Conservation (phyloP, 352 stramenopile species). For the Phytophthora pini region DNA sequence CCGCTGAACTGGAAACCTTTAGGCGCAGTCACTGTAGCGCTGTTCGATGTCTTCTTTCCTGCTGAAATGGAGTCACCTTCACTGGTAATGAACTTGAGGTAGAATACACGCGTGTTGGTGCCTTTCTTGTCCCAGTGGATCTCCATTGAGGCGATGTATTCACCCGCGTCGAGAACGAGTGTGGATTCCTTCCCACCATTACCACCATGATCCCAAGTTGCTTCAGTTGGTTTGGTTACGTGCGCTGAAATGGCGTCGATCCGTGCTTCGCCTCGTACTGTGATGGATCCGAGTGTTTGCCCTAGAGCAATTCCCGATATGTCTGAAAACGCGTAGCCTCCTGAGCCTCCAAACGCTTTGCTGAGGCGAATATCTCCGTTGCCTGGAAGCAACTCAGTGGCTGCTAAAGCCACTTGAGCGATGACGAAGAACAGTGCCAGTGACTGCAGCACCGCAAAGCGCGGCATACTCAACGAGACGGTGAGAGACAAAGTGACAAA, state of each 20-base stretch:
- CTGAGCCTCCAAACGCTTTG: slow-evolving; percentile 14
- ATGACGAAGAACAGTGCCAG: slow-evolving; percentile 4
- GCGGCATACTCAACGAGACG: slow-evolving; percentile 9
- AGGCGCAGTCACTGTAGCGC: slow-evolving; percentile 11
- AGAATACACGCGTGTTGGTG: slow-evolving; percentile 15
- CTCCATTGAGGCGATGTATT: slow-evolving; percentile 34
- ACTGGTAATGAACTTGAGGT: slow-evolving; percentile 27
- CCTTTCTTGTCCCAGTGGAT: slow-evolving; percentile 32
- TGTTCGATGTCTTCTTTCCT: slow-evolving; percentile 21
- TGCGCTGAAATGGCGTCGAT: slow-evolving; percentile 19
- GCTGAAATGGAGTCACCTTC: slow-evolving; percentile 13
- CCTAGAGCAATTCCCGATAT: slow-evolving; percentile 21
- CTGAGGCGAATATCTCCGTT: slow-evolving; percentile 29
- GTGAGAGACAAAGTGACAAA: background rate
- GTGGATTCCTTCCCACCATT: slow-evolving; percentile 8
- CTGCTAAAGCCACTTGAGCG: background rate
- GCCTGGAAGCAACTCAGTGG: background rate
- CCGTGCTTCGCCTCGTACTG: slow-evolving; percentile 14
- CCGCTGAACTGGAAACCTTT: slow-evolving; percentile 33
- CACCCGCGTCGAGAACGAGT: slow-evolving; percentile 10
- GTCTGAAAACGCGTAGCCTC: slow-evolving; percentile 32
- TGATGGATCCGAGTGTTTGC: slow-evolving; percentile 27
- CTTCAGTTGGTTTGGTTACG: slow-evolving; percentile 3
- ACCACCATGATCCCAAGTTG: slow-evolving; percentile 28
- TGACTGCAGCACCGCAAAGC: background rate